phyloP scores from a whole-genome alignment of 2,329 filamentous ascomycete genomes.

The Boeremia exigua region DNA sequence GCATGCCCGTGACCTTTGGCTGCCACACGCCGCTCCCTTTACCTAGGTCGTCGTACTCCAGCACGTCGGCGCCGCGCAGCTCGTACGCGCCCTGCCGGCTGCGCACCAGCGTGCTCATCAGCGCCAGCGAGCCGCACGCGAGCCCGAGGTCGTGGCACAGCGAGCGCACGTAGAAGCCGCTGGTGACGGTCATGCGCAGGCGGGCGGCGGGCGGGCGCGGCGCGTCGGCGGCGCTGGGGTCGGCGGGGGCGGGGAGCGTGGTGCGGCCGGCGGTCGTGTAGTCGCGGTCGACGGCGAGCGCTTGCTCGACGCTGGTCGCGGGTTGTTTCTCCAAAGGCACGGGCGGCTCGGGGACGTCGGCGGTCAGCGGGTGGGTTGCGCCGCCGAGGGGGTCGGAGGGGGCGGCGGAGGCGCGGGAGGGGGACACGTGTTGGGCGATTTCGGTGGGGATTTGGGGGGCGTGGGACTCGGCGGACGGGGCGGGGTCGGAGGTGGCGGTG shows the following conservation, averaged over 20 bases:
- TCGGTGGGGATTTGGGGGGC: neutral
- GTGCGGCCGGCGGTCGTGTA: neutral
- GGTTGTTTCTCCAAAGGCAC: constrained; percentile 15
- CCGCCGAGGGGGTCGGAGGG: neutral
- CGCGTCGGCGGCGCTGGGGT: neutral
- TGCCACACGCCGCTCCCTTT: constrained; percentile 84
- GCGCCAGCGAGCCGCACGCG: constrained; percentile 78
- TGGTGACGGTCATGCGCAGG: constrained; percentile 90
- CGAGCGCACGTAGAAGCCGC: constrained; percentile 94
- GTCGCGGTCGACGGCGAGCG: neutral
- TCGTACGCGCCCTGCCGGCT: constrained; percentile 82
- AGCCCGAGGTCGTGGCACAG: constrained; percentile 90
- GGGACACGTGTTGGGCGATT: neutral
- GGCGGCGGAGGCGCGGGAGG: neutral
- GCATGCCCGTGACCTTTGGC: constrained; percentile 69
- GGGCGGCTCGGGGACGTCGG: constrained; percentile 10
- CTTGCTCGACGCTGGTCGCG: constrained; percentile 4
- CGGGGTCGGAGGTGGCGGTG: constrained; percentile 23
- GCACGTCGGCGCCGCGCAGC: constrained; percentile 70
- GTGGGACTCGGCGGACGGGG: constrained; percentile 8
- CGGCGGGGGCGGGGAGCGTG: neutral
- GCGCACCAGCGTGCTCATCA: constrained; percentile 86
- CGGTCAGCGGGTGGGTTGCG: neutral
- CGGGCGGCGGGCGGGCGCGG: constrained; percentile 69
- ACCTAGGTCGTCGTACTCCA: constrained; percentile 78